Percentiles rank a stretch among this genome's conserved stretches.
Conservation (phyloP, 2,329 filamentous ascomycete species). For the Aureobasidium vineae region DNA sequence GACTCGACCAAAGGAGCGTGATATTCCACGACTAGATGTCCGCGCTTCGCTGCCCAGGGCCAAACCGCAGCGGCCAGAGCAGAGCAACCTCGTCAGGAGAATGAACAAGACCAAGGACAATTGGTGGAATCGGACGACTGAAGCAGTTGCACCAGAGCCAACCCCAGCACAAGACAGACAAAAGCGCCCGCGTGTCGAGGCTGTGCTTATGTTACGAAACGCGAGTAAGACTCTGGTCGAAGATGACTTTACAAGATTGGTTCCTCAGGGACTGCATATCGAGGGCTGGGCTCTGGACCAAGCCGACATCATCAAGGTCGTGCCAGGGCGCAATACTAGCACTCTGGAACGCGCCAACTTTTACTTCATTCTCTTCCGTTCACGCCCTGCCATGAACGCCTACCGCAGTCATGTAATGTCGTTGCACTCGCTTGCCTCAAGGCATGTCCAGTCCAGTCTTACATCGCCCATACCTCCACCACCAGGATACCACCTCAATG, state of each 20-base stretch:
- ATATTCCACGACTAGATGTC: constrained; percentile 37
- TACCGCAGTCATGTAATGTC: constrained; percentile 59
- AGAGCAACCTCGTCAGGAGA: not conserved
- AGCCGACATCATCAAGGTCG: constrained; percentile 57
- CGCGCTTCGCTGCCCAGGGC: not conserved
- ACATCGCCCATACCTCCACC: constrained; percentile 46
- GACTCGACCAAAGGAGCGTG: constrained; percentile 32
- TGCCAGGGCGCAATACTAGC: constrained; percentile 62
- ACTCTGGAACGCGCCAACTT: constrained; percentile 63
- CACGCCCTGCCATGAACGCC: constrained; percentile 55
- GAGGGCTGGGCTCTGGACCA: constrained; percentile 59
- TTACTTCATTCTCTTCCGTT: constrained; percentile 70
- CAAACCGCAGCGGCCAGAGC: not conserved
- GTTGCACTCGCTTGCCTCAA: constrained; percentile 51
- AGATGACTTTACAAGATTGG: constrained; percentile 69
- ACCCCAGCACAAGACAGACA: not conserved
- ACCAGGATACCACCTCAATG: constrained; percentile 46
- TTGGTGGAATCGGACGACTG: not conserved
- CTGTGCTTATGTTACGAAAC: constrained; percentile 57
- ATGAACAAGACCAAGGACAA: not conserved
- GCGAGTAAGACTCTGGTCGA: constrained; percentile 60
- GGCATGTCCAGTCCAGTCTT: constrained; percentile 45
- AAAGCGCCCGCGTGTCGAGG: constrained; percentile 30
- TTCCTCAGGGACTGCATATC: constrained; percentile 61
- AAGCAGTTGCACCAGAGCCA: not conserved